Evolutionary conservation across 148 eudicot genomes (phyloP).

Genomic region (Polygonum aviculare): DNA sequence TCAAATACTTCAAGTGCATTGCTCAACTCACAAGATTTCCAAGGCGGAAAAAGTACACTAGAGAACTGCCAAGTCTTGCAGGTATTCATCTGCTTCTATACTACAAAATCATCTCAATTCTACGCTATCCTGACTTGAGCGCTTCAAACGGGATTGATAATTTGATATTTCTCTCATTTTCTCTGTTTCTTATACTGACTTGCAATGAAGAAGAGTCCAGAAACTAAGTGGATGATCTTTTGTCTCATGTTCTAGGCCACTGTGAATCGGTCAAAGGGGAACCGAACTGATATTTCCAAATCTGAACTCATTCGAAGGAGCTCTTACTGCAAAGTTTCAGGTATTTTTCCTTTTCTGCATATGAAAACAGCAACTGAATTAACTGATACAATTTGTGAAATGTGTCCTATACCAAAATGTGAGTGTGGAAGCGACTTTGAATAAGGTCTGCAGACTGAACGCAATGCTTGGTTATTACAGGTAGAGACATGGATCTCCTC

Average conservation of each 20-base stretch:
- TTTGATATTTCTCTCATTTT: background rate
- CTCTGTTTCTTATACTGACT: background rate
- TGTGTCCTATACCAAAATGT: background rate
- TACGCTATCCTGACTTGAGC: too few relatives aligned
- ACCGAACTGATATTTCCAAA: constrained; percentile 72
- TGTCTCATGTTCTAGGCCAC: constrained; percentile 44
- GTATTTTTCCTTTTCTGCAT: constrained; percentile 23
- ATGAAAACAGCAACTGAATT: background rate
- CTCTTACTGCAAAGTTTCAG: constrained; percentile 90
- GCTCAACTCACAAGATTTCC: constrained; percentile 26
- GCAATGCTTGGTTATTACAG: constrained; percentile 24
- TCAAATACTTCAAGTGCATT: constrained; percentile 42
- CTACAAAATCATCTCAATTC: background rate
- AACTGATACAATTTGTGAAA: background rate
- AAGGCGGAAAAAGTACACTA: constrained; percentile 93
- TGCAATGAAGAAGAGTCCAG: background rate
- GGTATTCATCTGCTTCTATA: constrained; percentile 32
- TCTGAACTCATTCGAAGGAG: constrained; percentile 79
- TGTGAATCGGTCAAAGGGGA: constrained; percentile 88
- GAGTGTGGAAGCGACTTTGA: background rate
- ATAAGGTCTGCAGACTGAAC: background rate
- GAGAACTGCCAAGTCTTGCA: constrained; percentile 98
- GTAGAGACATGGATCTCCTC: constrained; percentile 85
- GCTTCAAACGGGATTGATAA: background rate
- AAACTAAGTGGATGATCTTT: background rate